Conservation (phyloP, 768 basidiomycete species). For the Lentinula lateritia region DNA sequence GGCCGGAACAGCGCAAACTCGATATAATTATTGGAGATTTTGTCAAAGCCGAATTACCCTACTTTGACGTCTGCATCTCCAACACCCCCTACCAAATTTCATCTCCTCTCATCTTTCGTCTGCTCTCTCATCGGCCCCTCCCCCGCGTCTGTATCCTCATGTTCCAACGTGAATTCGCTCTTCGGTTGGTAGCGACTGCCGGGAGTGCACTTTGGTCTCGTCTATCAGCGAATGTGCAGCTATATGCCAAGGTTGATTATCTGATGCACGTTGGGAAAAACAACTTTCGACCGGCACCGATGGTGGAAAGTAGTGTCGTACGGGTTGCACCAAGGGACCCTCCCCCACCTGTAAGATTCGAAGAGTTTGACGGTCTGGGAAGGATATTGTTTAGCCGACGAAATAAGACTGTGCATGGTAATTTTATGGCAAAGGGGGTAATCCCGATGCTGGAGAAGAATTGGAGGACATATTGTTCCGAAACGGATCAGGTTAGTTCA, state of each 20-base stretch:
- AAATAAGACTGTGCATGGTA: slow-evolving; percentile 87
- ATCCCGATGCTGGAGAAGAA: slow-evolving; percentile 93
- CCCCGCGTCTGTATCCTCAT: slow-evolving; percentile 95
- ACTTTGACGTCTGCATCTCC: slow-evolving; percentile 98
- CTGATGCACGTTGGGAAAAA: slow-evolving; percentile 96
- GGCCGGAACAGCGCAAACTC: slow-evolving; percentile 92
- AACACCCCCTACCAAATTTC: slow-evolving; percentile 99
- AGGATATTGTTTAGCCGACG: slow-evolving; percentile 85
- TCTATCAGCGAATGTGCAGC: slow-evolving; percentile 92
- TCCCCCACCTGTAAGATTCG: slow-evolving; percentile 92
- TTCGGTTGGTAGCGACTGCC: slow-evolving; percentile 84
- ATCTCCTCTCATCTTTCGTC: slow-evolving; percentile 93
- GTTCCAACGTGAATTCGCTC: slow-evolving; percentile 99
- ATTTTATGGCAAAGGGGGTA: slow-evolving; percentile 92
- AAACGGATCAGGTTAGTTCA: slow-evolving; percentile 54
- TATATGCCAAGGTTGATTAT: slow-evolving; percentile 94
- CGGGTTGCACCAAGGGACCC: slow-evolving; percentile 90
- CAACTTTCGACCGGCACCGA: slow-evolving; percentile 93
- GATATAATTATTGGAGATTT: slow-evolving; percentile 97
- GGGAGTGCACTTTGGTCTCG: slow-evolving; percentile 88
- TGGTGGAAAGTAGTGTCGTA: slow-evolving; percentile 91
- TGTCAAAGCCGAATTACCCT: slow-evolving; percentile 95
- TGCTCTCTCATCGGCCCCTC: slow-evolving; percentile 92
- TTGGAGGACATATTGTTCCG: slow-evolving; percentile 86
- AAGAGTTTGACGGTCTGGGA: slow-evolving; percentile 95